These are phyloP conservation scores for Aspergillus novofumigatus DNA, from an alignment of 2,329 filamentous ascomycete species.

Conservation along the genomic window DNA sequence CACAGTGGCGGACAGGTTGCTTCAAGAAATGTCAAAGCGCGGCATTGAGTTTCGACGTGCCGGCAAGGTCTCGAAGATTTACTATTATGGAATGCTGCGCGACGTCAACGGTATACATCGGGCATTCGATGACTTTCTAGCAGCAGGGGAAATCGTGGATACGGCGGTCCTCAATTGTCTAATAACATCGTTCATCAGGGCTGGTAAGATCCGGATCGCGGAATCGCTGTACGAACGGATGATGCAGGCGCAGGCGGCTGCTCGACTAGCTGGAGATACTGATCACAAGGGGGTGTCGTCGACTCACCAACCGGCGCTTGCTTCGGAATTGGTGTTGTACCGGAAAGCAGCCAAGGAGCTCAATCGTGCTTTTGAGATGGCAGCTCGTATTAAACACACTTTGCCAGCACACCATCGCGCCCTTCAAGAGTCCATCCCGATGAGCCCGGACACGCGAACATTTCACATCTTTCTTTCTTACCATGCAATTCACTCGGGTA, in stretches of 20 bases:
- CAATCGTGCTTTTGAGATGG: conserved; percentile 45
- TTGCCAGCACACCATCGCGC: conserved; percentile 54
- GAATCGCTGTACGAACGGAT: conserved; percentile 80
- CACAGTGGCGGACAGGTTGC: conserved; percentile 75
- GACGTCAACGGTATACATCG: conserved; percentile 71
- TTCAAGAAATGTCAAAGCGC: conserved; percentile 72
- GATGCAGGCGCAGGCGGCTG: conserved; percentile 57
- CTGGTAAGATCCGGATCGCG: conserved; percentile 71
- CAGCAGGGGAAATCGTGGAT: conserved; percentile 81
- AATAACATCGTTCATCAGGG: conserved; percentile 70
- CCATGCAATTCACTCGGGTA: conserved; percentile 63
- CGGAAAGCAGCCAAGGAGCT: conserved; percentile 40
- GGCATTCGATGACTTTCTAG: conserved; percentile 79
- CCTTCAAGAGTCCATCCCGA: conserved; percentile 62
- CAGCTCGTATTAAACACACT: conserved; percentile 40
- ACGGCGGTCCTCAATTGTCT: conserved; percentile 82
- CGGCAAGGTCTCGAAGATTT: conserved; percentile 76
- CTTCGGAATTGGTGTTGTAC: conserved; percentile 35
- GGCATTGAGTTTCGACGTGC: conserved; percentile 68
- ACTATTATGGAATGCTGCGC: conserved; percentile 71
- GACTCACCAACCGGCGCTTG: conserved; percentile 19
- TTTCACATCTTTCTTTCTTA: conserved; percentile 77
- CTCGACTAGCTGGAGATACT: conserved; percentile 27
- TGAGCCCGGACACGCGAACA: conserved; percentile 72
- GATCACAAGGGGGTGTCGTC: conserved; percentile 15